Conservation (phyloP, 345 rosid species). For the Eucalyptus tenuipes region DNA sequence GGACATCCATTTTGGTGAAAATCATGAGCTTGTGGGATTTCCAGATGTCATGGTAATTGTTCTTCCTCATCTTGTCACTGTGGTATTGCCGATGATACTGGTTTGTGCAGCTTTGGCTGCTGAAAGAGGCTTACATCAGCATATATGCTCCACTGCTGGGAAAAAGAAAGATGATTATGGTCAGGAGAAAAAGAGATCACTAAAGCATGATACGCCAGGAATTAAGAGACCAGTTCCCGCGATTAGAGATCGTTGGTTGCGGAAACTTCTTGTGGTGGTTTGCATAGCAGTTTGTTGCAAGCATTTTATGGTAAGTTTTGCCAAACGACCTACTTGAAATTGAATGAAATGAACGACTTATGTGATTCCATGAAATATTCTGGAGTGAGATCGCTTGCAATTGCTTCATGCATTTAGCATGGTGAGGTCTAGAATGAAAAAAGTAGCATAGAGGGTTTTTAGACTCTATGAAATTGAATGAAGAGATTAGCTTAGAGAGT, state of each 20-base stretch:
- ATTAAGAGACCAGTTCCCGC: slow-evolving; percentile 7
- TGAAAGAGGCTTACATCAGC: slow-evolving; percentile 51
- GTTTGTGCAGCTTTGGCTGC: slow-evolving; percentile 46
- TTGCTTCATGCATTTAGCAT: background rate
- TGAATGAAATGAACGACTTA: background rate
- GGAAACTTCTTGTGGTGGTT: slow-evolving; percentile 40
- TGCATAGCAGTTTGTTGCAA: slow-evolving; percentile 63
- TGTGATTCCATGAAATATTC: background rate
- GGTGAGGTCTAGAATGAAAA: background rate
- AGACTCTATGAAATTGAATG: background rate
- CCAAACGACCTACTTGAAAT: background rate
- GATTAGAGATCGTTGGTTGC: slow-evolving; percentile 27
- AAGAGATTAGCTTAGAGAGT: background rate
- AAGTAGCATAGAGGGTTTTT: background rate
- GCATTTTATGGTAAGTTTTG: slow-evolving; percentile 54
- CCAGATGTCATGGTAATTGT: slow-evolving; percentile 84
- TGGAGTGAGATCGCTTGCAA: background rate
- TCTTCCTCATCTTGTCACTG: slow-evolving; percentile 67
- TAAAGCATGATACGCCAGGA: background rate
- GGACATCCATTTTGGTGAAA: slow-evolving; percentile 7
- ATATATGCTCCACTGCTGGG: slow-evolving; percentile 29
- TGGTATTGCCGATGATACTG: slow-evolving; percentile 52
- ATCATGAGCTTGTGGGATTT: slow-evolving; percentile 45
- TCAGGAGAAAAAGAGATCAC: slow-evolving; percentile 13
- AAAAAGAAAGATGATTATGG: slow-evolving; percentile 70